Conservation (phyloP, 176 grass and related monocot genomes). For the Musa acuminata region DNA sequence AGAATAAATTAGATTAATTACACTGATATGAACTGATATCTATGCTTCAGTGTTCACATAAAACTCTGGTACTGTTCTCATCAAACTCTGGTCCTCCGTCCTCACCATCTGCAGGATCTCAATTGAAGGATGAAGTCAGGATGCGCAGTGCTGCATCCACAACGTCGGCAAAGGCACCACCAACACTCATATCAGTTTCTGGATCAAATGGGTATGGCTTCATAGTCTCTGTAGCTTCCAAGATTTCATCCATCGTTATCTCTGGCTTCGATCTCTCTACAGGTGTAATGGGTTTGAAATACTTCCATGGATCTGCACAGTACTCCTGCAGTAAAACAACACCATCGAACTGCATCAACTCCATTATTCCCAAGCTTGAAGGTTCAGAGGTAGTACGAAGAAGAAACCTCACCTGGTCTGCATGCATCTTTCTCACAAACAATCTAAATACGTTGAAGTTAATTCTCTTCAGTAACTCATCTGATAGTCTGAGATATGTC, state of each 20-base stretch:
- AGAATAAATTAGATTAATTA: too few species aligned
- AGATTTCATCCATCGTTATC: conserved; percentile 34
- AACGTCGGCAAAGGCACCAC: conserved; percentile 1
- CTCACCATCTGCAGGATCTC: neutral
- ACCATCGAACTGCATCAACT: neutral
- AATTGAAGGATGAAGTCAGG: conserved; percentile 10
- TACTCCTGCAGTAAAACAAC: conserved; percentile 36
- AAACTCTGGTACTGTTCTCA: too few species aligned
- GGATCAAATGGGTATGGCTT: conserved; percentile 43
- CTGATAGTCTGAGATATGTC: conserved; percentile 74
- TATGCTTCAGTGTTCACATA: too few species aligned
- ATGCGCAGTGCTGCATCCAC: neutral
- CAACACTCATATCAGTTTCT: conserved; percentile 49
- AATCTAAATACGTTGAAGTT: conserved; percentile 63
- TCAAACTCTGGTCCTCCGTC: neutral
- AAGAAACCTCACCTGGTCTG: conserved; percentile 47
- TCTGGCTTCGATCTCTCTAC: conserved; percentile 37
- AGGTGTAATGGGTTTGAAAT: conserved; percentile 31
- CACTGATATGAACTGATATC: too few species aligned
- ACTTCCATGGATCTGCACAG: conserved; percentile 37
- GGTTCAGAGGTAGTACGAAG: too few species aligned
- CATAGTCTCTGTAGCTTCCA: conserved; percentile 34
- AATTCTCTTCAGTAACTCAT: conserved; percentile 45
- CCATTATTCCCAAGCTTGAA: too few species aligned
- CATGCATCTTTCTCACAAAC: conserved; percentile 89